Conservation (phyloP, 352 stramenopile species). For the Pythium brachiatum region DNA sequence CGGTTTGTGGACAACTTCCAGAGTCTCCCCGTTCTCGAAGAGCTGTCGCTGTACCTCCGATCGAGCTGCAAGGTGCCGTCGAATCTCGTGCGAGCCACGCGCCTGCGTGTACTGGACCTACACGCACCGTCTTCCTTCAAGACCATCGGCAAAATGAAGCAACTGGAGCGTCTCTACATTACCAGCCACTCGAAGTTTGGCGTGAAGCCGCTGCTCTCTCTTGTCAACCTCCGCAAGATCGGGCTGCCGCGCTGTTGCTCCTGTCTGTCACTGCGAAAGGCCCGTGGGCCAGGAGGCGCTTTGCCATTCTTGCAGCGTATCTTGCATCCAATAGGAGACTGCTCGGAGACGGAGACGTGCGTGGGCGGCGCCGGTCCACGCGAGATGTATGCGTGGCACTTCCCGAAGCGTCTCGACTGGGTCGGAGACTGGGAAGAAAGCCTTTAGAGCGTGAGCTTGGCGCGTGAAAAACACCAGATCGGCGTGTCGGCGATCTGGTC, state of each 20-base stretch:
- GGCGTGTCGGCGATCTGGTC: slow-evolving; percentile 83
- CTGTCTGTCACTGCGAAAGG: neutral
- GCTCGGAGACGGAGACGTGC: neutral
- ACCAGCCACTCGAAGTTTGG: neutral
- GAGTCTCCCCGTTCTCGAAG: neutral
- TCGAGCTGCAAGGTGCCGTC: neutral
- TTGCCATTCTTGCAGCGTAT: neutral
- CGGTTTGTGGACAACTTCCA: neutral
- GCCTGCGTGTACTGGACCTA: neutral
- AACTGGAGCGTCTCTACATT: neutral
- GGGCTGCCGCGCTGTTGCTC: neutral
- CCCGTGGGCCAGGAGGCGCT: too few species aligned
- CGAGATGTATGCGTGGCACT: too few species aligned
- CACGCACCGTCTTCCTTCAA: neutral
- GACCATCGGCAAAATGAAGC: neutral
- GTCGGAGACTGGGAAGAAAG: too few species aligned
- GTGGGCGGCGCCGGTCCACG: too few species aligned
- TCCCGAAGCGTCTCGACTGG: too few species aligned
- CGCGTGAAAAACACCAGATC: slow-evolving; percentile 80
- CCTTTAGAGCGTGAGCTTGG: slow-evolving; percentile 62
- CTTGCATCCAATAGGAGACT: neutral
- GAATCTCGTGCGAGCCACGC: neutral
- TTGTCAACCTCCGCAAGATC: neutral
- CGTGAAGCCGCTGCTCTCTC: neutral
- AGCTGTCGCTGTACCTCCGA: neutral